phyloP scores from a whole-genome alignment of 192 early-diverging fungal genomes.

The Paraglomus occultum region DNA sequence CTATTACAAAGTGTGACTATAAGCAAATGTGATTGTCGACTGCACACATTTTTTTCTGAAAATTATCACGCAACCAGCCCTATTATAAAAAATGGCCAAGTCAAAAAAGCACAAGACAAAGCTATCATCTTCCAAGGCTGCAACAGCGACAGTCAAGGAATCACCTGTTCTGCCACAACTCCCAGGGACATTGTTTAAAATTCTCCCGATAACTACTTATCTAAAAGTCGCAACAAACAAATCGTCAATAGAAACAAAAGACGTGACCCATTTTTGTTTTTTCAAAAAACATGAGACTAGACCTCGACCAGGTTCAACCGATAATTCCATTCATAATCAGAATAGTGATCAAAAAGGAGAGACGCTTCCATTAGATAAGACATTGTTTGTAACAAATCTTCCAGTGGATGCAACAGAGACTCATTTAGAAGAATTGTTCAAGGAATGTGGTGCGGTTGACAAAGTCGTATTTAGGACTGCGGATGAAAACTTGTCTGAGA shows the following conservation, averaged over 20 bases:
- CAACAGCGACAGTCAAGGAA: no score
- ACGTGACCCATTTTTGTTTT: slow-evolving; percentile 34
- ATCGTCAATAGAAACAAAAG: neutral
- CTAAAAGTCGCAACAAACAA: neutral
- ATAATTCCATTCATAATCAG: no score
- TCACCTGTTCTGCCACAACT: neutral
- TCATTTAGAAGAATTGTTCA: slow-evolving; percentile 62
- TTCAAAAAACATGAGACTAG: slow-evolving; percentile 44
- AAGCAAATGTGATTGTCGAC: no score
- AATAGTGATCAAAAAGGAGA: no score
- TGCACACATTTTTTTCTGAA: slow-evolving; percentile 17
- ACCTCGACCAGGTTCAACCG: no score
- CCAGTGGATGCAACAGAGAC: slow-evolving; percentile 66
- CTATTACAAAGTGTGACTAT: no score
- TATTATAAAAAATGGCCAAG: no score
- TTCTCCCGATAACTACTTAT: neutral
- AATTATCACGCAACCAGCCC: no score
- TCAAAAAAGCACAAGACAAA: no score
- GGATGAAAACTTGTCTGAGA: slow-evolving; percentile 42
- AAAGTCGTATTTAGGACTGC: slow-evolving; percentile 54
- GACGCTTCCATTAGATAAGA: slow-evolving; percentile 51
- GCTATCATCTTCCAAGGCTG: no score
- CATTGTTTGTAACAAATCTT: slow-evolving; percentile 67
- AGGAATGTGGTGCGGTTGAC: slow-evolving; percentile 51
- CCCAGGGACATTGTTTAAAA: slow-evolving; percentile 12